These are phyloP conservation scores for Phytophthora pisi DNA, from an alignment of 352 stramenopile genomes.

Conservation along the genomic window DNA sequence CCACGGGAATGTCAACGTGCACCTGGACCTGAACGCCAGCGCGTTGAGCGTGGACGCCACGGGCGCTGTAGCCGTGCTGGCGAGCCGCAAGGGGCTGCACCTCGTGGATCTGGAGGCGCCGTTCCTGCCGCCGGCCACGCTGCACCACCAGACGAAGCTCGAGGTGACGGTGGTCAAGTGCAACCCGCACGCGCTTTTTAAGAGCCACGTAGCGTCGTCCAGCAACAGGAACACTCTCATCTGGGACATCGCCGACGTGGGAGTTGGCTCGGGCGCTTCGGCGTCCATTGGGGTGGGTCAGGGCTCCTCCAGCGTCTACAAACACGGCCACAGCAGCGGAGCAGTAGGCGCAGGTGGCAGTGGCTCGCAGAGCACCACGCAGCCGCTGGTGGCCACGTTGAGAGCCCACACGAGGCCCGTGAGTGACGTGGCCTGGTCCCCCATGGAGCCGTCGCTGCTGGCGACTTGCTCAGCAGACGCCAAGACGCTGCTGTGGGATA, in stretches of 20 bases:
- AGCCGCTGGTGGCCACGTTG: constrained; percentile 76
- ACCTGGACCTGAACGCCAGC: constrained; percentile 68
- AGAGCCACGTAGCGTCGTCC: constrained; percentile 73
- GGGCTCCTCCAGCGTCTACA: constrained; percentile 23
- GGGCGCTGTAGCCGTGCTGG: constrained; percentile 67
- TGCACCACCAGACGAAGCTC: constrained; percentile 84
- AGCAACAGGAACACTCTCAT: constrained; percentile 86
- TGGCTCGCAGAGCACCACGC: constrained; percentile 31
- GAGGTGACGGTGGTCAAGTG: constrained; percentile 83
- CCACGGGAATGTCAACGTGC: constrained; percentile 62
- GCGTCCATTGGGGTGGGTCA: constrained; percentile 29
- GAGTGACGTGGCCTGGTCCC: constrained; percentile 80
- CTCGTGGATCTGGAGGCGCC: constrained; percentile 76
- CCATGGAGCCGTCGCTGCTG: constrained; percentile 70
- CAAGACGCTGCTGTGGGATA: constrained; percentile 85
- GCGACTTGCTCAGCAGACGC: constrained; percentile 81
- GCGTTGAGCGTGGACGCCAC: constrained; percentile 80
- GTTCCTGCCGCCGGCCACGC: constrained; percentile 55
- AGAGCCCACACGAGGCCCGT: constrained; percentile 76
- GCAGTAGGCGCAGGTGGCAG: constrained; percentile 3
- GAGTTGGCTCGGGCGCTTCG: constrained; percentile 19
- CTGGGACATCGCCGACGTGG: constrained; percentile 59
- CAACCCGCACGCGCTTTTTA: constrained; percentile 72
- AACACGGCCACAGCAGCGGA: constrained; percentile 25
- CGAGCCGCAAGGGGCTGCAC: constrained; percentile 70